Base-by-base conservation (phyloP, 108 stramenopile species). In the Stephanodiscus minutulus region DNA sequence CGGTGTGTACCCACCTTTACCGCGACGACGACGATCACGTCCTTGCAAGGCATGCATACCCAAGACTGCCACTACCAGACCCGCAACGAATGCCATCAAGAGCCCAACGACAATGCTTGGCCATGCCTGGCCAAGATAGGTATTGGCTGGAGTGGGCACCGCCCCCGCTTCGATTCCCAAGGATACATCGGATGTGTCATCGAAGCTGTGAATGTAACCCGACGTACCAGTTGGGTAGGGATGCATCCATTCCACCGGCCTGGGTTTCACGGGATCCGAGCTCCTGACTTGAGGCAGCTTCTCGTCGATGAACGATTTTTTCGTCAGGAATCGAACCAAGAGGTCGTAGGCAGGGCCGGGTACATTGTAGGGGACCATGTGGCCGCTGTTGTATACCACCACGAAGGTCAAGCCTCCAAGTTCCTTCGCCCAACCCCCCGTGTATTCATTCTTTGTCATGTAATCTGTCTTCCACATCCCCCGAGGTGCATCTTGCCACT, bases 291-390 rank as follows among this genome's bases (percentile, higher is more conserved):
- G 43, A 44, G 61, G 31, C 9, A 62, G 61, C 11, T 62, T 39
- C 0, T 13, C 0, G 46, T 62, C 61, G 2, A 41, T 22, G 20
- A 62, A 62, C 37, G 61, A 46, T 20, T 62, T 47, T n/a, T 8
- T n/a, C 12, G 43, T 27, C 61, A 62, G 6, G 11, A 62, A 47
- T 17, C 61, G 61, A 46, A 47, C 46, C 15, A 62, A 18, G n/a
- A 62, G 61, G 27, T 62, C 61, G 24, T 47, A 47, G 17, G 61
- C 61, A 2, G 43, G 43, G 11, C 24, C 27, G 15, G 61, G 61
- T 9, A 46, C 43, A 20, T 62, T 62, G 61, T 62, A 62, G 22
- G 61, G 61, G 27, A 62, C 61, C 61, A 62, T 46, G 43, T 62
- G 61, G 1, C 61, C 61, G 2, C 24, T 25, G 12, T 62, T 62